Evolutionary conservation across 176 grass and related monocot genomes (phyloP).

Genomic region (Saccharum officinarum): DNA sequence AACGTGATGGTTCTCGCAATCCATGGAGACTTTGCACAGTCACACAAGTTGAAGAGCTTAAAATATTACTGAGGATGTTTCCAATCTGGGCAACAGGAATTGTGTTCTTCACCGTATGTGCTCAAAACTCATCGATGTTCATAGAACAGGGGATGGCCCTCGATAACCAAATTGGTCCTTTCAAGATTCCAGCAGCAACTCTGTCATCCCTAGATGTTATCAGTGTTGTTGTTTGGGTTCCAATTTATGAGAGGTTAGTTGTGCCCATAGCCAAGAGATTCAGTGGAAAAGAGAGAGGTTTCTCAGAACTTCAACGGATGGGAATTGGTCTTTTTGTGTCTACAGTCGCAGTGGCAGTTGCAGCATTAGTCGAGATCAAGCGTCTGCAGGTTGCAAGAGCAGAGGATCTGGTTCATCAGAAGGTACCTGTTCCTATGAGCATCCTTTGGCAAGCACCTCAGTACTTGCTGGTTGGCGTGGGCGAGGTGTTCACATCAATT

Average conservation of each 20-base stretch:
- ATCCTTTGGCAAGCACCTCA: slow-evolving; percentile 89
- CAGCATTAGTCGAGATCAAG: slow-evolving; percentile 71
- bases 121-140: slow-evolving; percentile 77
- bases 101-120: slow-evolving; percentile 71
- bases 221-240: slow-evolving; percentile 59
- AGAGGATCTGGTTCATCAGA: slow-evolving; percentile 52
- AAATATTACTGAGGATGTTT: slow-evolving; percentile 76
- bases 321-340: slow-evolving; percentile 80
- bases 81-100: slow-evolving; percentile 88
- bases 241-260: slow-evolving; percentile 71
- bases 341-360: slow-evolving; percentile 54
- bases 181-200: slow-evolving; percentile 69
- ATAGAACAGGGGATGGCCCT: slow-evolving; percentile 82
- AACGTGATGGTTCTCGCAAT: slow-evolving; percentile 34
- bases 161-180: slow-evolving; percentile 51
- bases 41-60: slow-evolving; percentile 87
- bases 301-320: slow-evolving; percentile 75
- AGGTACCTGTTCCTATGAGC: slow-evolving; percentile 67
- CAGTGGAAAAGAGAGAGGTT: slow-evolving; percentile 79
- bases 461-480: slow-evolving; percentile 69
- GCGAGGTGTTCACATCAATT: slow-evolving; percentile 70
- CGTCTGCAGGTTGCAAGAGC: slow-evolving; percentile 65
- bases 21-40: slow-evolving; percentile 86
- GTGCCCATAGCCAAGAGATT: slow-evolving; percentile 68
- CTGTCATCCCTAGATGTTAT: slow-evolving; percentile 77